phyloP scores from a whole-genome alignment of 2,329 filamentous ascomycete genomes.

The Xylaria digitata region DNA sequence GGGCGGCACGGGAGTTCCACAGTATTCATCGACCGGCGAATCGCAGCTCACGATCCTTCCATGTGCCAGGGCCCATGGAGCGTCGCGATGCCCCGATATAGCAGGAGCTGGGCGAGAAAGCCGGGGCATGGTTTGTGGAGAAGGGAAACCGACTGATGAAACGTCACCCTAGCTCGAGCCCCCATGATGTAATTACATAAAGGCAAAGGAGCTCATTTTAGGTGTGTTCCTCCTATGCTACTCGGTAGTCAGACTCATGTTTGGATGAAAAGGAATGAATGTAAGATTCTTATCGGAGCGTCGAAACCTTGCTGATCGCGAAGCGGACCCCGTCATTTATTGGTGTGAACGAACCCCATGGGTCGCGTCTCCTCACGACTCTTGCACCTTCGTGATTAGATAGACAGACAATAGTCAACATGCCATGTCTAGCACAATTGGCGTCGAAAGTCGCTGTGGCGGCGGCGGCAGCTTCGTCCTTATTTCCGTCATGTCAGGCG shows the following conservation, averaged over 20 bases:
- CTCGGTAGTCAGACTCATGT: not conserved
- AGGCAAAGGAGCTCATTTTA: not conserved
- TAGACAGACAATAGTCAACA: slow-evolving; percentile 10
- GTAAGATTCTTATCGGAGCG: not conserved
- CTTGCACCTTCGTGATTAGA: not conserved
- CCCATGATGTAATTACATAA: slow-evolving; percentile 4
- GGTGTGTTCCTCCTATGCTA: not conserved
- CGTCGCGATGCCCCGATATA: slow-evolving; percentile 31
- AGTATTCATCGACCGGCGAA: slow-evolving; percentile 11
- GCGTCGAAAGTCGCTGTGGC: not conserved
- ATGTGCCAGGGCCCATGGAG: slow-evolving; percentile 23
- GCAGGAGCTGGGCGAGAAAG: slow-evolving; percentile 29
- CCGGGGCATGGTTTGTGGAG: not conserved
- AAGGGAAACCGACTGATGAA: slow-evolving; percentile 17
- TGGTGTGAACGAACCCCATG: not conserved
- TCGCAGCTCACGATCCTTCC: slow-evolving; percentile 20
- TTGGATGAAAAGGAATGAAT: slow-evolving; percentile 5
- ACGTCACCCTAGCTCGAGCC: slow-evolving; percentile 9
- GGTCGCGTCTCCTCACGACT: not conserved
- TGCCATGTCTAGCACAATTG: slow-evolving; percentile 11
- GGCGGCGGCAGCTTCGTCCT: not conserved
- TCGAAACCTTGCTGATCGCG: slow-evolving; percentile 13
- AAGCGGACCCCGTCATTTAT: slow-evolving; percentile 4
- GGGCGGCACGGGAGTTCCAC: slow-evolving; percentile 8
- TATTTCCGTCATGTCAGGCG: slow-evolving; percentile 10